Percentiles rank a stretch among this genome's conserved stretches.
These are phyloP conservation scores for Candida labiduridarum DNA, from an alignment of 1,139 yeast genomes.

Conservation along the genomic window DNA sequence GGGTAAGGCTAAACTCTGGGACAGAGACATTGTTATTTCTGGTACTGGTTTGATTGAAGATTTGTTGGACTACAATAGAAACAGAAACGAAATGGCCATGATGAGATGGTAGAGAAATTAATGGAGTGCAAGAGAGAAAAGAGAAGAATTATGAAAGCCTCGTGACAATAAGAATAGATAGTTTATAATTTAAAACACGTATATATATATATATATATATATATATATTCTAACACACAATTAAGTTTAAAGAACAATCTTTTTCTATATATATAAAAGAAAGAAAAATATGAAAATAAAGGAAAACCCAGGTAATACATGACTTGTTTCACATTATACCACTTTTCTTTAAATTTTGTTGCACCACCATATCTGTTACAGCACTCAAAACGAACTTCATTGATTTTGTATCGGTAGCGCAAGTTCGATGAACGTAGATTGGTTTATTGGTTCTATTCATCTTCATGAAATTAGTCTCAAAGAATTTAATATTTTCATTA, in stretches of 20 bases:
- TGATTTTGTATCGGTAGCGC: slow-evolving; percentile 90
- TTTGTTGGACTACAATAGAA: slow-evolving; percentile 78
- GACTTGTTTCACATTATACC: slow-evolving; percentile 59
- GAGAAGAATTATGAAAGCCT: neutral
- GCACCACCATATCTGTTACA: slow-evolving; percentile 87
- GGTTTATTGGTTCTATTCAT: slow-evolving; percentile 71
- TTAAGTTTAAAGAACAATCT: neutral
- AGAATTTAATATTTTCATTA: slow-evolving; percentile 67
- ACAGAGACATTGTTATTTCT: slow-evolving; percentile 78
- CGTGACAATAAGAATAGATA: neutral
- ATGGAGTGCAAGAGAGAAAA: neutral
- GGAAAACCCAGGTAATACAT: neutral
- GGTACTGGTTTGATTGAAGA: slow-evolving; percentile 87
- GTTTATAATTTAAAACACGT: slow-evolving; percentile 4
- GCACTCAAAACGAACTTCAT: slow-evolving; percentile 92
- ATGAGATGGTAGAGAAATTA: slow-evolving; percentile 58
- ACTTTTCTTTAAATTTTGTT: slow-evolving; percentile 77
- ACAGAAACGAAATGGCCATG: slow-evolving; percentile 86
- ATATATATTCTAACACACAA: neutral
- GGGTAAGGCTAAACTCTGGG: slow-evolving; percentile 79
- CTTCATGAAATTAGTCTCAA: slow-evolving; percentile 64
- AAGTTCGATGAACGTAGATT: slow-evolving; percentile 86
- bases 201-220: slow-evolving; percentile 1
- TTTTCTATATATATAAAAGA: neutral
- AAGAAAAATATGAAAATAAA: neutral